Evolutionary conservation across 352 stramenopile species (phyloP), one percentile per base, ranked within the genome.

Genomic region (Phytophthora ohioensis): DNA sequence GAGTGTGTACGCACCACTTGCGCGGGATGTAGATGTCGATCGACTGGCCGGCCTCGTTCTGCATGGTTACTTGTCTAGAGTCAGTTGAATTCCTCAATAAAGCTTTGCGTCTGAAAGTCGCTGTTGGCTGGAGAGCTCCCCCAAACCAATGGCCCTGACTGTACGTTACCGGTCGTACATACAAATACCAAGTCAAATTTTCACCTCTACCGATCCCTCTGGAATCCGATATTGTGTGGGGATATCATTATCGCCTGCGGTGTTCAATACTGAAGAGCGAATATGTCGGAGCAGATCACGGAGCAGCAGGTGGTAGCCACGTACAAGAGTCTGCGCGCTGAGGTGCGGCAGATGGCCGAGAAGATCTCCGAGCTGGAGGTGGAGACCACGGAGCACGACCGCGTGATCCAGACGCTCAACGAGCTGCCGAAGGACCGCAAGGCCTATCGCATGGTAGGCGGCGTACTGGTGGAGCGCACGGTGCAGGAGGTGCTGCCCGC

Each of bases 1-100:
- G 15, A 34, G 3, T 42, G n/a, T 9, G 21, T 6, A 49, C 87
- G 69, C 70, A 95, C 88, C 97, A 99, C 84, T 99, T 99, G 85
- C 97, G 91, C 68, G 97, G 97, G 85, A 99, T 98, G 87, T 99
- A 99, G 75, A 99, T 97, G 75, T 99, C 97, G 60, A 99, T 98
- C 81, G 97, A 98, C 76, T 98, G 86, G 86, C 97, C 97, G 75
- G 80, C 78, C 81, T 98, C 96, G 97, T 99, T 99, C 88, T 99
- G 97, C 97, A 99, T 99, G 73, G 80, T 98, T 77, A 77, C 75
- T 80, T 80, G 64, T 73, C 57, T 81, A 64, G 69, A 82, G 79
- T 87, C 77, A 84, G 78, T 85, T 82, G 79, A 84, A 82, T 90
- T 86, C 47, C 71, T 80, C 69, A 89, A 85, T 86, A 66, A 51